A percentile compares a stretch with the other conserved stretches of the same genome.
These are phyloP conservation scores for Picea abies DNA, from an alignment of 83 land plant genomes.

Conservation along the genomic window DNA sequence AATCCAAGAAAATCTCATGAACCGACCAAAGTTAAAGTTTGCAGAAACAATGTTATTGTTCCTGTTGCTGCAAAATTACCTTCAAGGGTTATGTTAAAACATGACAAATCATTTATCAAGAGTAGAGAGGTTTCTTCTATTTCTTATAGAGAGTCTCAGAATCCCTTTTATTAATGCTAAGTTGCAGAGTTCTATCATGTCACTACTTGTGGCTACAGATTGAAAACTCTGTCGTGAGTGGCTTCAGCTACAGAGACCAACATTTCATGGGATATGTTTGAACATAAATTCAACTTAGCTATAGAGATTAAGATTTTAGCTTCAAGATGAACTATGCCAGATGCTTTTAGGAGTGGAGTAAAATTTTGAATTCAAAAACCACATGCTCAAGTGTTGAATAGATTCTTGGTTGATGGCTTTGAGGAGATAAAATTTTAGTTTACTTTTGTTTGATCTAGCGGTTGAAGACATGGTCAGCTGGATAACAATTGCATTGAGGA, in stretches of 20 bases:
- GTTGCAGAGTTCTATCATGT: background rate
- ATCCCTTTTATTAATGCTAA: background rate
- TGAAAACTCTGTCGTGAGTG: background rate
- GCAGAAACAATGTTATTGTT: conserved; percentile 52
- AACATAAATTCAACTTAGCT: too few relatives aligned
- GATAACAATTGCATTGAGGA: too few relatives aligned
- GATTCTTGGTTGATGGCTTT: too few relatives aligned
- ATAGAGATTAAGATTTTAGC: background rate
- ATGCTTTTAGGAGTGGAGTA: background rate
- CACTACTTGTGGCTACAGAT: background rate
- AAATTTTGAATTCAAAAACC: background rate
- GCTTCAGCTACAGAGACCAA: background rate
- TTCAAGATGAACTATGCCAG: background rate
- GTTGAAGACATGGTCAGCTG: too few relatives aligned
- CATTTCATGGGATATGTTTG: too few relatives aligned
- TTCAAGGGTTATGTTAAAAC: conserved; percentile 11
- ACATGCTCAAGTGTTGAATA: too few relatives aligned
- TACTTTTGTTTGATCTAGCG: too few relatives aligned
- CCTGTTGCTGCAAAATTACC: conserved; percentile 58
- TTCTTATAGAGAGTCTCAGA: background rate
- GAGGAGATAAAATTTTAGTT: too few relatives aligned
- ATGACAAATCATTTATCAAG: conserved; percentile 25
- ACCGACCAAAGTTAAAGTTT: conserved; percentile 38
- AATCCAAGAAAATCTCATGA: conserved; percentile 27
- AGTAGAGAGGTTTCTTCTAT: conserved; percentile 20